Evolutionary conservation across 176 grass and related monocot species (phyloP).

Genomic region (Cocos nucifera): DNA sequence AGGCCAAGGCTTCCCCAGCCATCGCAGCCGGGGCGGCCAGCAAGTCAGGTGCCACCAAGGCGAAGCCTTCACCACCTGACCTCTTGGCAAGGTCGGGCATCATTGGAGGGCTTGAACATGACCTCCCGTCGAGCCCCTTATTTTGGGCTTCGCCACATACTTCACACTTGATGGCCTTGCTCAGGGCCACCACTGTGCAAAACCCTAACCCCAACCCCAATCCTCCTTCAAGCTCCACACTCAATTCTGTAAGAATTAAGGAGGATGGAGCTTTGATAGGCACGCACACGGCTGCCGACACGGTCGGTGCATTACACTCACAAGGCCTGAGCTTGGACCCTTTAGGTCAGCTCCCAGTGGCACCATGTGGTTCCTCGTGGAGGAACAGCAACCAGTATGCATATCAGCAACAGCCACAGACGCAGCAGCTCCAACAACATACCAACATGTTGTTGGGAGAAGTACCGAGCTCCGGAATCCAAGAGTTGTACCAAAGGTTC

Average conservation of each 20-base stretch:
- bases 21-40: background rate
- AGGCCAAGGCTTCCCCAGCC: conserved; percentile 27
- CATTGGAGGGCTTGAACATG: background rate
- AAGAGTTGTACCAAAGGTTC: conserved; percentile 15
- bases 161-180: conserved; percentile 8
- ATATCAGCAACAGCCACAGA: background rate
- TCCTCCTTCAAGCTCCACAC: background rate
- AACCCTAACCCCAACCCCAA: background rate
- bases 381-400: background rate
- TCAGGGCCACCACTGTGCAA: background rate
- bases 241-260: conserved; percentile 5
- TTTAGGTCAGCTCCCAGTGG: background rate
- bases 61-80: background rate
- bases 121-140: conserved; percentile 3
- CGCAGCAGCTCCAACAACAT: background rate
- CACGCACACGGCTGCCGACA: background rate
- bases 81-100: background rate
- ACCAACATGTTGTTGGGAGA: background rate
- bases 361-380: background rate
- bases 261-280: background rate
- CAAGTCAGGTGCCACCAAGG: background rate
- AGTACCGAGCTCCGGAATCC: conserved; percentile 14
- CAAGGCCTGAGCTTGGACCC: conserved; percentile 3
- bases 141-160: conserved; percentile 12
- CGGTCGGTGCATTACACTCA: background rate